Evolutionary conservation across 306 rosid species (phyloP).

Genomic region (Lathyrus aphaca): DNA sequence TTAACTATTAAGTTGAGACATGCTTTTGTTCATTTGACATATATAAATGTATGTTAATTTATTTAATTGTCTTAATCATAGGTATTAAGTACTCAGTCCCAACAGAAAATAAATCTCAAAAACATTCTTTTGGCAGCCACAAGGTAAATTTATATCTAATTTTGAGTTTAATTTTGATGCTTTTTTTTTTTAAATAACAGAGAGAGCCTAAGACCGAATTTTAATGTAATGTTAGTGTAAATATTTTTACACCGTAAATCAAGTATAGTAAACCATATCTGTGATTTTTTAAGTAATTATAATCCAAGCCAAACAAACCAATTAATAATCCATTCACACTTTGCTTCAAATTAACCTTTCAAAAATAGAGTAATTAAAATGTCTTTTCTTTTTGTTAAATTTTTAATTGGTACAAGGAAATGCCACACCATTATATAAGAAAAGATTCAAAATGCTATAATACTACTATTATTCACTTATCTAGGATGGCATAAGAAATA

Average conservation of each 20-base stretch:
- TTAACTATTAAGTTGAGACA: background rate
- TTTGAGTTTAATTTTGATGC: background rate
- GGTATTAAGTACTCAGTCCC: constrained; percentile 60
- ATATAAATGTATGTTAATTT: background rate
- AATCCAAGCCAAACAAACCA: background rate
- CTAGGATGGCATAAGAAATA: background rate
- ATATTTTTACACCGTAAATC: background rate
- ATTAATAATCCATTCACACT: background rate
- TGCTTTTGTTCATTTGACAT: background rate
- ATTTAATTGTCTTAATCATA: constrained; percentile 36
- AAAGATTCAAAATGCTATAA: no score
- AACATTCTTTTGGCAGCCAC: constrained; percentile 65
- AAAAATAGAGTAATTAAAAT: background rate
- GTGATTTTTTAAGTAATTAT: background rate
- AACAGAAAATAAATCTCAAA: constrained; percentile 55
- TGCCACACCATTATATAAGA: background rate
- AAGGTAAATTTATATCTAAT: constrained; percentile 50
- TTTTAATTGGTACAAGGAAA: background rate
- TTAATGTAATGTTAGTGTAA: background rate
- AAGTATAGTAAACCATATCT: background rate
- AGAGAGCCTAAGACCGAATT: background rate
- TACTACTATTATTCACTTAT: background rate
- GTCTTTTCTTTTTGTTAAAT: background rate
- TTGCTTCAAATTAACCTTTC: background rate
- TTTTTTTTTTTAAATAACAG: background rate